These are phyloP conservation scores for Sporobolomyces phaffii DNA, from an alignment of 768 basidiomycete genomes.

Conservation along the genomic window DNA sequence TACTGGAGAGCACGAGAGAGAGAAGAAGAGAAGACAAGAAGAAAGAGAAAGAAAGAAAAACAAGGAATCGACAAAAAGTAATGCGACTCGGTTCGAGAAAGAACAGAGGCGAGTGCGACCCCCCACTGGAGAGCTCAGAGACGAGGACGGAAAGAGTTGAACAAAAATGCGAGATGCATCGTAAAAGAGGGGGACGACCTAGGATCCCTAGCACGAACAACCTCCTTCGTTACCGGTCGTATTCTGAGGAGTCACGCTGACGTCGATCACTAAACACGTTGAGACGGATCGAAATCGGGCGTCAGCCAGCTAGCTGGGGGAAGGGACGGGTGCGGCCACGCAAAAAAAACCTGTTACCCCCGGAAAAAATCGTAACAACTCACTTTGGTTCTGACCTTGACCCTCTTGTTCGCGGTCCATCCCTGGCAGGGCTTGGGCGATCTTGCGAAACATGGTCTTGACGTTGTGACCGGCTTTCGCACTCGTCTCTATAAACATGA, in stretches of 20 bases:
- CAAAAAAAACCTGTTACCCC: too few species aligned
- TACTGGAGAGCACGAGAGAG: not conserved
- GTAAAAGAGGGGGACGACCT: not conserved
- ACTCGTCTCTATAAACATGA: slow-evolving; percentile 99
- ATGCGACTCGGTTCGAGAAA: too few species aligned
- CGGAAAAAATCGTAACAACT: slow-evolving; percentile 38
- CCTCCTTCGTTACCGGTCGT: slow-evolving; percentile 37
- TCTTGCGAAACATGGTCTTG: slow-evolving; percentile 98
- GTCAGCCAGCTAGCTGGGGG: too few species aligned
- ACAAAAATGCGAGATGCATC: not conserved
- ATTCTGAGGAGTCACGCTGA: slow-evolving; percentile 39
- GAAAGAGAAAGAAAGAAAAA: not conserved
- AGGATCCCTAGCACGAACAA: slow-evolving; percentile 38
- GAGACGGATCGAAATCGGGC: not conserved
- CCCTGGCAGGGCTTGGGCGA: slow-evolving; percentile 93
- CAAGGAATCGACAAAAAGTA: not conserved
- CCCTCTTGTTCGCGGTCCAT: slow-evolving; percentile 68
- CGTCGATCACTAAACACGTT: slow-evolving; percentile 41
- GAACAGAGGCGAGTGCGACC: too few species aligned
- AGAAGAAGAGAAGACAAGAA: not conserved
- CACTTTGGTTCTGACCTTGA: slow-evolving; percentile 47
- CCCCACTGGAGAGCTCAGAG: too few species aligned
- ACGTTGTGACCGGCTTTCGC: slow-evolving; percentile 99
- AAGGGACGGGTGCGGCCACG: too few species aligned
- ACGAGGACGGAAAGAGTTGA: too few species aligned